These are phyloP conservation scores for Phytopythium helicoides DNA, from an alignment of 352 stramenopile species.

Conservation along the genomic window DNA sequence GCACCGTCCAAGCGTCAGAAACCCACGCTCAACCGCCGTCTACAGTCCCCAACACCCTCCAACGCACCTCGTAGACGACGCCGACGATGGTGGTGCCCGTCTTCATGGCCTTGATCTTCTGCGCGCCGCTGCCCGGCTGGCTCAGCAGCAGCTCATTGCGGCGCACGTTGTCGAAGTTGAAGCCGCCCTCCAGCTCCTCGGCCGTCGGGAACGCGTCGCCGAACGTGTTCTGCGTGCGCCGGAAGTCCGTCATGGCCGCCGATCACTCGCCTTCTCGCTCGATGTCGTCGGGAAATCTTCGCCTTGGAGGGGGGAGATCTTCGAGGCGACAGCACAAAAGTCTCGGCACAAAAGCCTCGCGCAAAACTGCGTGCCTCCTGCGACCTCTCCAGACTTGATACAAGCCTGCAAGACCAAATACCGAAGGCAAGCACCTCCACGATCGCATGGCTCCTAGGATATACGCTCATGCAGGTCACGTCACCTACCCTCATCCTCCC, in stretches of 20 bases:
- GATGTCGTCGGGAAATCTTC: slow-evolving; percentile 20
- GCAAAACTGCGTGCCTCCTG: too few species aligned
- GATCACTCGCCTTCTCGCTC: slow-evolving; percentile 10
- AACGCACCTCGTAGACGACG: slow-evolving; percentile 15
- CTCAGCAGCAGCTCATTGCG: slow-evolving; percentile 89
- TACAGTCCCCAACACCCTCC: too few species aligned
- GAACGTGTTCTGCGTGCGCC: slow-evolving; percentile 78
- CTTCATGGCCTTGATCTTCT: slow-evolving; percentile 86
- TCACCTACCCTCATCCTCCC: slow-evolving; percentile 1
- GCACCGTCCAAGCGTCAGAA: not conserved
- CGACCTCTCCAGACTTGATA: not conserved
- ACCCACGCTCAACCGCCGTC: too few species aligned
- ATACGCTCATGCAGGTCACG: not conserved
- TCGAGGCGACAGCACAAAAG: too few species aligned
- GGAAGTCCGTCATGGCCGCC: slow-evolving; percentile 73
- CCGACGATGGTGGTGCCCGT: slow-evolving; percentile 81
- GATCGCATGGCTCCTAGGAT: not conserved
- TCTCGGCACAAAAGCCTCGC: too few species aligned
- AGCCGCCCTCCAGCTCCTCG: slow-evolving; percentile 68
- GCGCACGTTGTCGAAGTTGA: slow-evolving; percentile 93
- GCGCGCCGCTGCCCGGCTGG: slow-evolving; percentile 36
- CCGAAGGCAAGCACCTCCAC: not conserved
- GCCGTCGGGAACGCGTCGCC: slow-evolving; percentile 60
- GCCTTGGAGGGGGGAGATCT: slow-evolving; percentile 6
- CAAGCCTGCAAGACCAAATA: not conserved